Base-by-base conservation (phyloP, 2,329 filamentous ascomycete genomes). In the Penicillium italicum region DNA sequence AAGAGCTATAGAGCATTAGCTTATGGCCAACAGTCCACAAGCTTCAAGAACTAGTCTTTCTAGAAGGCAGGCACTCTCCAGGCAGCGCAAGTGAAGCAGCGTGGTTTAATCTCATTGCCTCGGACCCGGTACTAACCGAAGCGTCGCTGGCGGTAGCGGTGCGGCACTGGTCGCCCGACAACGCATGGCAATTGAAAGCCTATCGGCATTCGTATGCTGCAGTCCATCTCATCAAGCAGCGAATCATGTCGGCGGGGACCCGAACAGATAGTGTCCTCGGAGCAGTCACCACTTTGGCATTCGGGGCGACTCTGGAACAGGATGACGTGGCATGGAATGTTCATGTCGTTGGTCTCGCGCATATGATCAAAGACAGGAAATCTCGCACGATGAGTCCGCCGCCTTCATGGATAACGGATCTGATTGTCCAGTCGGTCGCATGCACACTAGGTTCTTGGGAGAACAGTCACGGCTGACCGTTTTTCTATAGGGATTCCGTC, bases 101-200 rank as follows among this genome's bases (percentile, higher is more conserved):
- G 2, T 69, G 66, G 66, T 50, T 65, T 26, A 30, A 58, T 12
- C 53, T 67, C 12, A 54, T 69, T 36, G 53, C 53, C 31, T 66
- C 67, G 4, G 63, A 69, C 26, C 62, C 61, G 3, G 64, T 59
- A 5, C 48, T 68, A 11, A 42, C 64, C 11, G 64, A 69, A 50
- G 57, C 64, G 10, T 56, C 66, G 4, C 52, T 69, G 57, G 64
- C 63, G 8, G 46, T 66, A 10, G 63, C 61, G 7, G 36, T 58
- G 28, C 59, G 64, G 10, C 58, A 64, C 30, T 66, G 59, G 63
- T 65, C 66, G 4, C 63, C 61, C 12, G 55, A 58, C 4, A 16
- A 18, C 20, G 26, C 34, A 10, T 67, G 56, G 40, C 62, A 69
- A 55, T 26, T 55, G 18, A 55, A 61, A 40, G 61, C 65, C 18